Base-by-base conservation (phyloP, 2,329 filamentous ascomycete genomes). In the Botryosphaeria dothidea region DNA sequence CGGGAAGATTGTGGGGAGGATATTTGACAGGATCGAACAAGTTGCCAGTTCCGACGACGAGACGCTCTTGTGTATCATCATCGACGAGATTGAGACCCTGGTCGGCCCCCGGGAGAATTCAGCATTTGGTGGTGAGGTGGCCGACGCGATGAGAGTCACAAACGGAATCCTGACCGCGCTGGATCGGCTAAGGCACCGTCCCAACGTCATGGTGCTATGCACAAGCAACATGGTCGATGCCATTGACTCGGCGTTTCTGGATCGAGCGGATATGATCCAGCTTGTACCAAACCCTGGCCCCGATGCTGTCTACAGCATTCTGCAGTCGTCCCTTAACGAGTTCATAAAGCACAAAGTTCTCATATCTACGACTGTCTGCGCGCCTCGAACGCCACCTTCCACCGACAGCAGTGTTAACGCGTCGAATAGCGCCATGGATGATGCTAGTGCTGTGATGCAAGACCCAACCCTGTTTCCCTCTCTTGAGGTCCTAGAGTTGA, bases 161-260 rank as follows among this genome's bases (percentile, higher is more conserved):
- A 84, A 84, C 65, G 79, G 83, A 61, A 72, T 85, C 0, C 77
- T 85, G 0, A 82, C 78, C 9, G 80, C 78, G 0, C 74, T 85
- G 17, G 83, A 85, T 67, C 76, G 77, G 4, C 67, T 84, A 1
- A 74, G 78, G 25, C 67, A 73, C 29, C 71, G 77, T 25, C 70
- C 75, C 0, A 84, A 85, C 65, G 75, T 85, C 23, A 68, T 84
- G 27, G 75, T 83, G 6, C 71, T 84, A 34, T 84, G 81, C 69
- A 84, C 83, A 0, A 84, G 79, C 71, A 85, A 85, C 62, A 69
- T 84, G 8, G 71, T 81, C 15, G 72, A 70, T 13, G 78, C 77
- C 8, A 74, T 84, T 68, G 81, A 84, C 65, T 68, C 74, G 4
- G 82, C 82, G 0, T 84, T 84, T 67, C 71, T 84, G 13, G 81